phyloP scores from a whole-genome alignment of 768 basidiomycete genomes.

The Cubamyces lactineus region DNA sequence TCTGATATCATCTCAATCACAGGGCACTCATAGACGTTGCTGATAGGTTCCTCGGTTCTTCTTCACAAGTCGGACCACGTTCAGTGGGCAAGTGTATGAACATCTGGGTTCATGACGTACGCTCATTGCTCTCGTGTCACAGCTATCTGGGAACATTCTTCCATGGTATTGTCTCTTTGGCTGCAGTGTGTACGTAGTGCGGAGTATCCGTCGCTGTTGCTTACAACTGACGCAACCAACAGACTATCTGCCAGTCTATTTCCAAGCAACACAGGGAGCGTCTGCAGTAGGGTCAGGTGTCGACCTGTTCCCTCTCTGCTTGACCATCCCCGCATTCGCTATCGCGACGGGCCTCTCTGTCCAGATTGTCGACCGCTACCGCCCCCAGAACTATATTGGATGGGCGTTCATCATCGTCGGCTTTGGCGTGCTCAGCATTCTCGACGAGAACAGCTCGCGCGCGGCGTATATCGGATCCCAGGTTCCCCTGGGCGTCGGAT shows the following conservation, averaged over 20 bases:
- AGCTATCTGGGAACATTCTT: slow-evolving; percentile 37
- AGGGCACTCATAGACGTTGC: too few species aligned
- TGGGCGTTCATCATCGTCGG: slow-evolving; percentile 46
- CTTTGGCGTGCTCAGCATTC: slow-evolving; percentile 30
- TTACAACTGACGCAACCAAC: neutral
- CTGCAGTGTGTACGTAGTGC: slow-evolving; percentile 30
- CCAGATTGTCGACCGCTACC: slow-evolving; percentile 33
- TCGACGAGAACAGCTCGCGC: slow-evolving; percentile 7
- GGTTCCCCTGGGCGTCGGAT: slow-evolving; percentile 2
- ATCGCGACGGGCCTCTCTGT: slow-evolving; percentile 33
- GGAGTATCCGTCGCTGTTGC: neutral
- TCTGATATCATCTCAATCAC: neutral
- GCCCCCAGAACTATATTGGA: slow-evolving; percentile 35
- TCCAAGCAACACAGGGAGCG: slow-evolving; percentile 44
- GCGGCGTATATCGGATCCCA: slow-evolving; percentile 9
- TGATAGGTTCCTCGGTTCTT: slow-evolving; percentile 8
- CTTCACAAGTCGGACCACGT: slow-evolving; percentile 12
- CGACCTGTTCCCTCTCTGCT: slow-evolving; percentile 29
- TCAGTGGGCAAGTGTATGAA: slow-evolving; percentile 7
- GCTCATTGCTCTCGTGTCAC: neutral
- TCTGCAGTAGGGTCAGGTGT: slow-evolving; percentile 37
- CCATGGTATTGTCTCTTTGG: slow-evolving; percentile 19
- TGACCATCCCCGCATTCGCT: slow-evolving; percentile 36
- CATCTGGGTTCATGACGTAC: neutral
- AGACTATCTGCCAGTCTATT: slow-evolving; percentile 49